Evolutionary conservation across 2,329 filamentous ascomycete genomes (phyloP).

Genomic region (Blastomyces percursus): DNA sequence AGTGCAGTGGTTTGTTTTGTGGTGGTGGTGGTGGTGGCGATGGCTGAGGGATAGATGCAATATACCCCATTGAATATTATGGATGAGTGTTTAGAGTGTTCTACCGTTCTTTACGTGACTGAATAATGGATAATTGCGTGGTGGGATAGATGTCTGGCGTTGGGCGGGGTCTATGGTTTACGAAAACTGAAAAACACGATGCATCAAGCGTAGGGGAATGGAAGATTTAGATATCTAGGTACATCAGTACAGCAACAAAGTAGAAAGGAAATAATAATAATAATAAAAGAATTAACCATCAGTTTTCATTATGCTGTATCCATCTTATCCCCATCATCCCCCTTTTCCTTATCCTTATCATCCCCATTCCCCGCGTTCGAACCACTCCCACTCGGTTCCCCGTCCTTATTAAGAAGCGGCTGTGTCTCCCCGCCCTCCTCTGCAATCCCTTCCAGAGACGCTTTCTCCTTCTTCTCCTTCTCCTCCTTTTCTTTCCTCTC

Average conservation of each 20-base stretch:
- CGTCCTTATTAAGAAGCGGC: constrained; percentile 53
- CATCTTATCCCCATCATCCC: constrained; percentile 67
- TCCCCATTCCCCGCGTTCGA: constrained; percentile 42
- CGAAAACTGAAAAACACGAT: background rate
- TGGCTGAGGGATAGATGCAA: background rate
- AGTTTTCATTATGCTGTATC: constrained; percentile 59
- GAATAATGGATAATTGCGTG: background rate
- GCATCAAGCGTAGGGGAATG: constrained; percentile 2
- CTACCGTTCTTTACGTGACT: too few relatives aligned
- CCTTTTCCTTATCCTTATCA: constrained; percentile 29
- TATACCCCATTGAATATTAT: background rate
- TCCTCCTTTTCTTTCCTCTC: constrained; percentile 65
- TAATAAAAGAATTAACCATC: background rate
- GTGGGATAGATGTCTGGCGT: constrained; percentile 1
- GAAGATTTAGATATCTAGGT: background rate
- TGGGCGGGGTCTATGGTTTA: constrained; percentile 4
- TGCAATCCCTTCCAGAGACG: constrained; percentile 67
- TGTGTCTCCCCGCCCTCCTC: constrained; percentile 57
- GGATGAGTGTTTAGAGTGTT: too few relatives aligned
- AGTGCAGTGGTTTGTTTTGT: background rate
- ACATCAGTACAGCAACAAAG: background rate
- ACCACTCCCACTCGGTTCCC: constrained; percentile 54
- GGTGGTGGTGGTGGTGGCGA: too few relatives aligned
- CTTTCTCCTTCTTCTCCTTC: constrained; percentile 55
- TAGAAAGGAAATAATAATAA: background rate